Evolutionary conservation across 257 asterid genomes (phyloP).

Genomic region (Ajuga chamaepitys): DNA sequence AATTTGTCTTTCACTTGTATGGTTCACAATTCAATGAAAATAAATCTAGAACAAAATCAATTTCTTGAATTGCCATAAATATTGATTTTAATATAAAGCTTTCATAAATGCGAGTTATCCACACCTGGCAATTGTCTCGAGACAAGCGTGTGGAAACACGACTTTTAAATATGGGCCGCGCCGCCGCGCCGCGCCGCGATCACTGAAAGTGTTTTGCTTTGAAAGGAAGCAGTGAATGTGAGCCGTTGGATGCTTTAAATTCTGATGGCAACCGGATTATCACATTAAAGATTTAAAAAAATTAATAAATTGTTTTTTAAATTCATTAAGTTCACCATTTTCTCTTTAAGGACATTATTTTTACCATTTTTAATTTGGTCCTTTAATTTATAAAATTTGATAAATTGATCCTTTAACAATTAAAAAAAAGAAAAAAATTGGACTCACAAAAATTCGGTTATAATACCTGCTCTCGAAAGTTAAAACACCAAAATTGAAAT

Average conservation of each 20-base stretch:
- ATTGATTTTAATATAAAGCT: not conserved
- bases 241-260: not conserved
- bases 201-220: constrained; percentile 27
- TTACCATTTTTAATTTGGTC: too few species aligned
- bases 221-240: not conserved
- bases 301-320: too few species aligned
- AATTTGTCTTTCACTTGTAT: not conserved
- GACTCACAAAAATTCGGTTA: too few species aligned
- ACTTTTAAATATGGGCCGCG: not conserved
- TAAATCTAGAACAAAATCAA: not conserved
- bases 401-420: too few species aligned
- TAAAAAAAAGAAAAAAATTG: too few species aligned
- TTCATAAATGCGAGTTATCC: not conserved
- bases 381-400: too few species aligned
- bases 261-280: too few species aligned
- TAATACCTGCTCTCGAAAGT: too few species aligned
- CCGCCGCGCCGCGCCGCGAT: constrained; percentile 23
- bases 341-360: too few species aligned
- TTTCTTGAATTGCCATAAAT: not conserved
- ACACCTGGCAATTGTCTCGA: not conserved
- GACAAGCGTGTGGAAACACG: not conserved
- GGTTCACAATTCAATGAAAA: not conserved
- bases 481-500: too few species aligned
- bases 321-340: too few species aligned
- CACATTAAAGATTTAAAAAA: too few species aligned